phyloP scores from a whole-genome alignment of 805 yeast genomes.

The Barnettozyma californica region DNA sequence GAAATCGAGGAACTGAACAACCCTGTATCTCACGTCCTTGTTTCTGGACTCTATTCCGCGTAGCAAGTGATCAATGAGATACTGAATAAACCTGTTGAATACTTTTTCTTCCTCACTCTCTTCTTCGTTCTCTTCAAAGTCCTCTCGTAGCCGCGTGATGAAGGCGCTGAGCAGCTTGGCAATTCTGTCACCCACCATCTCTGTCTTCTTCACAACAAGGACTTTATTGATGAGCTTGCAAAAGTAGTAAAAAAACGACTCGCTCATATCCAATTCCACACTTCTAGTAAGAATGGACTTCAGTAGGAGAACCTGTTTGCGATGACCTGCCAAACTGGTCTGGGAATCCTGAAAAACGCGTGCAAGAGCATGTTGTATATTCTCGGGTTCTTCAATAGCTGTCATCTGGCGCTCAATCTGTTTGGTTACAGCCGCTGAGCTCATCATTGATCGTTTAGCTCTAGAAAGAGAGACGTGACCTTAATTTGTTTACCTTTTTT shows the following conservation, averaged over 20 bases:
- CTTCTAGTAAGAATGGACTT: slow-evolving; percentile 55
- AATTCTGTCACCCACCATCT: slow-evolving; percentile 67
- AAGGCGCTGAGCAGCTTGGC: slow-evolving; percentile 62
- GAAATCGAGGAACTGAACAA: slow-evolving; percentile 68
- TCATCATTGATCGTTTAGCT: neutral
- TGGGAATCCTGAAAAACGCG: slow-evolving; percentile 81
- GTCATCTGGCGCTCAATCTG: slow-evolving; percentile 14
- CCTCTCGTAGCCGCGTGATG: slow-evolving; percentile 41
- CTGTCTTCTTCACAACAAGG: slow-evolving; percentile 63
- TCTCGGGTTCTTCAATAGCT: slow-evolving; percentile 24
- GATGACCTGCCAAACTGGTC: slow-evolving; percentile 64
- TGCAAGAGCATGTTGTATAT: slow-evolving; percentile 45
- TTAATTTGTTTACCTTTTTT: neutral
- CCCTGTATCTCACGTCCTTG: slow-evolving; percentile 72
- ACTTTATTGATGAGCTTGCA: slow-evolving; percentile 59
- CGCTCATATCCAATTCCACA: slow-evolving; percentile 44
- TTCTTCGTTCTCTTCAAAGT: slow-evolving; percentile 22
- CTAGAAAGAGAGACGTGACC: neutral
- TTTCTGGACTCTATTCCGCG: slow-evolving; percentile 76
- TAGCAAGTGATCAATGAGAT: slow-evolving; percentile 59
- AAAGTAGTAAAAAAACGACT: slow-evolving; percentile 55
- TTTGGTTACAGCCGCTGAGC: slow-evolving; percentile 16
- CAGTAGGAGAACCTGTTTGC: slow-evolving; percentile 63
- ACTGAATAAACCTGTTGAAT: slow-evolving; percentile 51
- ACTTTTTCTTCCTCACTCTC: slow-evolving; percentile 22